Percentiles rank a stretch among this genome's conserved stretches.
These are phyloP conservation scores for Backusella sp. DNA, from an alignment of 192 early-diverging fungal genomes.

Conservation along the genomic window DNA sequence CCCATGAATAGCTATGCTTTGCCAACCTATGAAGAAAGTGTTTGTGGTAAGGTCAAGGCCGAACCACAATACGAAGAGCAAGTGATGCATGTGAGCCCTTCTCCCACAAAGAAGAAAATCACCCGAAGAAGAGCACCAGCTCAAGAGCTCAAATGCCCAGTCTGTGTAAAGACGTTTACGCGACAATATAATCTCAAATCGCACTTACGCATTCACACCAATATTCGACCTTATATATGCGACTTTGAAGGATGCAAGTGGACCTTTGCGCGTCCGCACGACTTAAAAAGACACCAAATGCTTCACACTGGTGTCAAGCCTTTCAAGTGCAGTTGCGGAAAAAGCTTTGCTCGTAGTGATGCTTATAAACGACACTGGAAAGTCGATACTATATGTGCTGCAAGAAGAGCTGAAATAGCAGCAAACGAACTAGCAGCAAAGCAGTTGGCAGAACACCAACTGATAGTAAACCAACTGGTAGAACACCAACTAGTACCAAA, in stretches of 20 bases:
- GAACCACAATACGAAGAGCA: background rate
- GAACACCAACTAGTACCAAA: too few relatives aligned
- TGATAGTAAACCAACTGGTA: too few relatives aligned
- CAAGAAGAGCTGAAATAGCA: background rate
- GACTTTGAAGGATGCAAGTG: conserved; percentile 43
- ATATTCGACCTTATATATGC: conserved; percentile 73
- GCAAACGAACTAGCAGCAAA: background rate
- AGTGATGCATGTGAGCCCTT: background rate
- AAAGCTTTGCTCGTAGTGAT: conserved; percentile 72
- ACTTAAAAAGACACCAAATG: conserved; percentile 71
- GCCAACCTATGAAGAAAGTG: background rate
- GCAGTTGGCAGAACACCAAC: too few relatives aligned
- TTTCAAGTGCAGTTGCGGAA: conserved; percentile 75
- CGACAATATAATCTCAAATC: conserved; percentile 77
- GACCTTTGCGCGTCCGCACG: conserved; percentile 69
- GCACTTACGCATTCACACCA: conserved; percentile 70
- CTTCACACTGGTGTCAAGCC: conserved; percentile 76
- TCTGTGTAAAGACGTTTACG: conserved; percentile 45
- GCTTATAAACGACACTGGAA: conserved; percentile 59
- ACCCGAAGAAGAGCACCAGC: background rate
- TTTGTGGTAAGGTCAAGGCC: background rate
- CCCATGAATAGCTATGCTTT: background rate
- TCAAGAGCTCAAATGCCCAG: conserved; percentile 11
- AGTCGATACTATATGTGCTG: conserved; percentile 11
- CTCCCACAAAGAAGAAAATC: background rate